Evolutionary conservation across 169 alveolate genomes (phyloP).

Genomic region (Plasmodium sp.): DNA sequence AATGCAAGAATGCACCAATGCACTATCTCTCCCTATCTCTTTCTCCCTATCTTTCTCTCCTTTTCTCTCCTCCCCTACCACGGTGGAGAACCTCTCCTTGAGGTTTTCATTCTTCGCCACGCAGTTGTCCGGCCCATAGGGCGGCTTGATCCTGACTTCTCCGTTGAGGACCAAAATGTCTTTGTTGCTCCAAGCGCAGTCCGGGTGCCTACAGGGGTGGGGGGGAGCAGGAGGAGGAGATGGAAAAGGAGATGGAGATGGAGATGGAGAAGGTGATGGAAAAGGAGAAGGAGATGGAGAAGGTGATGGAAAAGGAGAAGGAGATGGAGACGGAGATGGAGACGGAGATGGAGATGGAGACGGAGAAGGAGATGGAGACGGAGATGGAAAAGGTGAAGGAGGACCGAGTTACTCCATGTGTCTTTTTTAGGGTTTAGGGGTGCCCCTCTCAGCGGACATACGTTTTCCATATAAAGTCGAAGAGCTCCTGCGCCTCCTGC

Average conservation of each 20-base stretch:
- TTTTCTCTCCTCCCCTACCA: conserved; percentile 4
- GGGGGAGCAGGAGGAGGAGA: neutral
- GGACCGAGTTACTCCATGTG: neutral
- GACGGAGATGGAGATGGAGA: too few species aligned
- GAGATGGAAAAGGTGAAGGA: neutral
- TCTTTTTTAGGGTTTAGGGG: neutral
- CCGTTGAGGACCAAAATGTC: conserved; percentile 66
- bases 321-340: too few species aligned
- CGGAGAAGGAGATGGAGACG: too few species aligned
- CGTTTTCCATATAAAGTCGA: conserved; percentile 75
- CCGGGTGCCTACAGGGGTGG: conserved; percentile 23
- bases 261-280: too few species aligned
- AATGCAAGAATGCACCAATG: too few species aligned
- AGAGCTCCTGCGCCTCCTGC: conserved; percentile 66
- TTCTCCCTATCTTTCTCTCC: neutral
- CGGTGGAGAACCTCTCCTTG: conserved; percentile 44
- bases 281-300: too few species aligned
- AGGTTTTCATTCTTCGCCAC: conserved; percentile 61
- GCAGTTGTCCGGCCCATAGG: conserved; percentile 67
- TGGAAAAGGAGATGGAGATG: too few species aligned
- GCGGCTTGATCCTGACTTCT: conserved; percentile 57
- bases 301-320: neutral
- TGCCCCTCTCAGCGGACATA: neutral
- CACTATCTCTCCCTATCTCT: too few species aligned
- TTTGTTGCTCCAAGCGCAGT: conserved; percentile 53